Evolutionary conservation across 306 rosid species (phyloP), one percentile per base, ranked within the genome.

Genomic region (Quillaja saponaria): DNA sequence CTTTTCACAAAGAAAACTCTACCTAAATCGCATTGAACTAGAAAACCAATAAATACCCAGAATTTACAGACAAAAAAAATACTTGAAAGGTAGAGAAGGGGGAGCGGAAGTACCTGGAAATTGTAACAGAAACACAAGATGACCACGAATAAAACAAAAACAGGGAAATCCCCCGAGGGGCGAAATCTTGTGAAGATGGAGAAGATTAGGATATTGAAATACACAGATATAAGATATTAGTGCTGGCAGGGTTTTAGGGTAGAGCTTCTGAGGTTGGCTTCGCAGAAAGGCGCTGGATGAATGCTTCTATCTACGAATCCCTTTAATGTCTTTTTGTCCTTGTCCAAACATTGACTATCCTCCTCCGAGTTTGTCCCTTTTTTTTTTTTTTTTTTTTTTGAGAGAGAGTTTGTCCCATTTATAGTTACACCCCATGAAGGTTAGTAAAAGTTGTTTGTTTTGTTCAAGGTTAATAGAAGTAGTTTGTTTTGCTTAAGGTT

Each of bases 181-280:
- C 50, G 10, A 60, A 50, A 42, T 56, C 47, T 63, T 19, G 51
- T 34, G 5, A 17, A 47, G 58, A 18, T 34, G 46, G 40, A 17
- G 31, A 8, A 3, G 28, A 34, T 62, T 55, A 66, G 72, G 66
- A 65, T 63, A 61, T 51, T 28, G 42, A 62, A 15, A 35, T 50
- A 20, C 14, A 47, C n/a, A 41, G 17, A 62, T 45, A 50, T 15
- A 71, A 56, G 35, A 63, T 42, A 67, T 55, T n/a, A 9, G 5
- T 18, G 12, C 8, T 13, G 10, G 47, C 10, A 63, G 60, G 71
- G 59, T 35, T 58, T 72, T 79, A 74, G 83, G 83, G 83, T 69
- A 18, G n/a, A 62, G 21, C 17, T 8, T 12, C 16, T 11, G 8
- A 11, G 44, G 53, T 34, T 71, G 10, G 20, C 45, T 38, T 48